Conservation (phyloP, 1,139 yeast species). For the Pichia sp. region DNA sequence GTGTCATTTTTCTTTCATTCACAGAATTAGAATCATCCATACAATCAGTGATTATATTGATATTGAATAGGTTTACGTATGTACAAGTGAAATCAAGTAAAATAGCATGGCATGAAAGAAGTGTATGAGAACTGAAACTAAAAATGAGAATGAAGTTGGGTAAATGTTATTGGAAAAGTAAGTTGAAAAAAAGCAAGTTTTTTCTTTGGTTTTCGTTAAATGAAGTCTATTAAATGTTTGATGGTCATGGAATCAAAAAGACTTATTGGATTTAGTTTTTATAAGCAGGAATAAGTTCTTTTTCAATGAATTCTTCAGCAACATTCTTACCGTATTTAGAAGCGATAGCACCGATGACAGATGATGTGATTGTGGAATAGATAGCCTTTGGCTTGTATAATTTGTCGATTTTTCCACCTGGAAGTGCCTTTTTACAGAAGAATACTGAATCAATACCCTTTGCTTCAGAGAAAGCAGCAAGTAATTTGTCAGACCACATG, state of each 20-base stretch:
- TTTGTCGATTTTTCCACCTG: constrained; percentile 44
- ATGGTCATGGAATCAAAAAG: neutral
- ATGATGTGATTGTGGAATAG: constrained; percentile 67
- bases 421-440: constrained; percentile 58
- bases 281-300: constrained; percentile 37
- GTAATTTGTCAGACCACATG: constrained; percentile 47
- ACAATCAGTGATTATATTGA: neutral
- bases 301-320: constrained; percentile 56
- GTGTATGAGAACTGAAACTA: neutral
- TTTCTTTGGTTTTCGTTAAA: neutral
- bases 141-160: neutral
- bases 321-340: constrained; percentile 61
- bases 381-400: constrained; percentile 50
- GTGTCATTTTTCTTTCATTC: neutral
- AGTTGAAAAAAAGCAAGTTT: neutral
- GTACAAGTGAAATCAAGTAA: constrained; percentile 8
- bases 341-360: constrained; percentile 80
- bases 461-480: constrained; percentile 53
- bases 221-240: neutral
- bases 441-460: constrained; percentile 51
- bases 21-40: neutral
- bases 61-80: neutral
- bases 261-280: constrained; percentile 11
- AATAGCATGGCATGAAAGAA: neutral
- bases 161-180: neutral